phyloP scores from a whole-genome alignment of 306 rosid species.

The Sophora flavescens region DNA sequence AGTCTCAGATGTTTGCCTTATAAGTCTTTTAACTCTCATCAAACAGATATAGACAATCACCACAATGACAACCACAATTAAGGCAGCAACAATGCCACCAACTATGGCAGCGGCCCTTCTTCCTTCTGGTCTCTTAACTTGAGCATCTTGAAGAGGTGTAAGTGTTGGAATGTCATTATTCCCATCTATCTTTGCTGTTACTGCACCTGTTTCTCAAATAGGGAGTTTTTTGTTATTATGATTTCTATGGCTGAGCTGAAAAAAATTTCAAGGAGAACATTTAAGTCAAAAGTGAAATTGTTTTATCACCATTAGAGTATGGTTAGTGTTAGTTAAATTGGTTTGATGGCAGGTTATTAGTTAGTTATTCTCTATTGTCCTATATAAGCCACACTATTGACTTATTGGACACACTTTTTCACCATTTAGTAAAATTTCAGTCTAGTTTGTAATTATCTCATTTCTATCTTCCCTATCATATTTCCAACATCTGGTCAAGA shows the following conservation, averaged over 20 bases:
- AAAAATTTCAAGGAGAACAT: conserved; percentile 17
- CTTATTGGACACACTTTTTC: too few relatives aligned
- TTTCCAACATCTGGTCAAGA: conserved; percentile 3
- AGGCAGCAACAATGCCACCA: conserved; percentile 60
- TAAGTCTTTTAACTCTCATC: conserved; percentile 55
- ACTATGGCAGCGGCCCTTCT: conserved; percentile 51
- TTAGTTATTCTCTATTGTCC: too few relatives aligned
- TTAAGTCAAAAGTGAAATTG: too few relatives aligned
- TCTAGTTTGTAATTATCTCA: too few relatives aligned
- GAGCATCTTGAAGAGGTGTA: conserved; percentile 53
- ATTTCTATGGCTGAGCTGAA: conserved; percentile 26
- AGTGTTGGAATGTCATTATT: conserved; percentile 59
- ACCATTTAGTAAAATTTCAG: too few relatives aligned
- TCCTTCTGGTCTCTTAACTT: conserved; percentile 49
- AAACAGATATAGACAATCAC: conserved; percentile 58
- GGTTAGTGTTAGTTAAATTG: too few relatives aligned
- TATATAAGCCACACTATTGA: too few relatives aligned
- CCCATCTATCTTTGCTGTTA: conserved; percentile 46
- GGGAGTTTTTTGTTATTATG: conserved; percentile 28
- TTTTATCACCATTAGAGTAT: too few relatives aligned
- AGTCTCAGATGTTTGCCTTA: conserved; percentile 62
- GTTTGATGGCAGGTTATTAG: too few relatives aligned
- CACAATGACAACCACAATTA: conserved; percentile 49
- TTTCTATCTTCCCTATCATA: too few relatives aligned
- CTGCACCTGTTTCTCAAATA: conserved; percentile 50